Percentiles rank a stretch among this genome's conserved stretches.
These are phyloP conservation scores for Alternaria brassicicola DNA, from an alignment of 2,329 filamentous ascomycete genomes.

Conservation along the genomic window DNA sequence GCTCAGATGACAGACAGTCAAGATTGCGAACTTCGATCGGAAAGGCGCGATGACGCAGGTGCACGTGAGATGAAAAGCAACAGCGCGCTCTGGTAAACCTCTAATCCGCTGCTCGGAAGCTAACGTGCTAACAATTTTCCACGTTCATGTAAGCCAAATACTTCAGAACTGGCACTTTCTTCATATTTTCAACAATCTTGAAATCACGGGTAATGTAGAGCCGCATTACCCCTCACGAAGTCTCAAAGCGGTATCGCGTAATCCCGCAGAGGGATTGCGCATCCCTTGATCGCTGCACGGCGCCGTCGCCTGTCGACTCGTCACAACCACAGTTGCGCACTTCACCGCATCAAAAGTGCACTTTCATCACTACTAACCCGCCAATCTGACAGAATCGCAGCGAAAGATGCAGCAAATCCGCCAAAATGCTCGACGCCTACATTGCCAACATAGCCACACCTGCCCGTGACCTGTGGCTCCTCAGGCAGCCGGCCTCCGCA, in stretches of 20 bases:
- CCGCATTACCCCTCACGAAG: conserved; percentile 12
- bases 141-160: background rate
- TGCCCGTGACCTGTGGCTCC: conserved; percentile 27
- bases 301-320: conserved; percentile 26
- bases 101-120: background rate
- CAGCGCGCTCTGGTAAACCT: background rate
- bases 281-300: conserved; percentile 34
- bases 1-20: background rate
- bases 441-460: conserved; percentile 38
- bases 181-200: background rate
- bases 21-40: background rate
- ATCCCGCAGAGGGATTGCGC: conserved; percentile 23
- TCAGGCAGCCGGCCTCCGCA: conserved; percentile 34
- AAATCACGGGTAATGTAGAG: conserved; percentile 20
- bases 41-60: background rate
- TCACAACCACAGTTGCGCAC: conserved; percentile 30
- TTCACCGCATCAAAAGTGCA: conserved; percentile 22
- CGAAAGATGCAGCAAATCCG: conserved; percentile 22
- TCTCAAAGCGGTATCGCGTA: conserved; percentile 31
- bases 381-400: conserved; percentile 28
- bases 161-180: too few relatives aligned
- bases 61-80: background rate
- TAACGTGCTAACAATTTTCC: background rate
- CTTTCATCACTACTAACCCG: conserved; percentile 35
- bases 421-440: conserved; percentile 25